Conservation (phyloP, 2,329 filamentous ascomycete genomes). For the Hyphodiscus sp. region DNA sequence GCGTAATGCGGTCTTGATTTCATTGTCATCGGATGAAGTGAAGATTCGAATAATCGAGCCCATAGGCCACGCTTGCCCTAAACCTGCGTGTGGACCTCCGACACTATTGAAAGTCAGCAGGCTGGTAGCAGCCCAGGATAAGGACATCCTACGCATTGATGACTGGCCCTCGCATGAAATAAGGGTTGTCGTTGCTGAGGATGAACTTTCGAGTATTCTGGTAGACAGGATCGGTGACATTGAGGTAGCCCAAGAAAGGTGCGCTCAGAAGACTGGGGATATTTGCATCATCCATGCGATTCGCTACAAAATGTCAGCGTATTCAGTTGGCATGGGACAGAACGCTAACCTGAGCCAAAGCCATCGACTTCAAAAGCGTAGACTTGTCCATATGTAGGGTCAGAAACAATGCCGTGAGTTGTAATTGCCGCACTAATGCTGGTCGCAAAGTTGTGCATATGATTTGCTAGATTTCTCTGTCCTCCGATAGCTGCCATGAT, state of each 20-base stretch:
- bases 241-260: conserved; percentile 56
- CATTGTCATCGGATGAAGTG: conserved; percentile 35
- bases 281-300: conserved; percentile 68
- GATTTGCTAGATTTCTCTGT: conserved; percentile 43
- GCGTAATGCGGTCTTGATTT: conserved; percentile 26
- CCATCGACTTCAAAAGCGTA: conserved; percentile 76
- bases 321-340: conserved; percentile 12
- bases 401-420: conserved; percentile 61
- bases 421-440: conserved; percentile 63
- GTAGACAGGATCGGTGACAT: conserved; percentile 58
- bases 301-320: conserved; percentile 30
- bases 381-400: conserved; percentile 58
- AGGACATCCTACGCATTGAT: conserved; percentile 49
- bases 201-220: conserved; percentile 76
- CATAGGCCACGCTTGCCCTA: conserved; percentile 49
- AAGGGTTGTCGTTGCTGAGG: conserved; percentile 69
- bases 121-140: conserved; percentile 39
- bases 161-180: conserved; percentile 48
- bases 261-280: conserved; percentile 60
- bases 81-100: conserved; percentile 62
- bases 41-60: conserved; percentile 46
- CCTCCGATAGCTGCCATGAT: conserved; percentile 47
- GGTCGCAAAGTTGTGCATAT: conserved; percentile 52
- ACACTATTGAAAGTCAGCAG: conserved; percentile 66
- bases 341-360: conserved; percentile 45